Evolutionary conservation across 345 rosid genomes (phyloP).

Genomic region (Populus nigra): DNA sequence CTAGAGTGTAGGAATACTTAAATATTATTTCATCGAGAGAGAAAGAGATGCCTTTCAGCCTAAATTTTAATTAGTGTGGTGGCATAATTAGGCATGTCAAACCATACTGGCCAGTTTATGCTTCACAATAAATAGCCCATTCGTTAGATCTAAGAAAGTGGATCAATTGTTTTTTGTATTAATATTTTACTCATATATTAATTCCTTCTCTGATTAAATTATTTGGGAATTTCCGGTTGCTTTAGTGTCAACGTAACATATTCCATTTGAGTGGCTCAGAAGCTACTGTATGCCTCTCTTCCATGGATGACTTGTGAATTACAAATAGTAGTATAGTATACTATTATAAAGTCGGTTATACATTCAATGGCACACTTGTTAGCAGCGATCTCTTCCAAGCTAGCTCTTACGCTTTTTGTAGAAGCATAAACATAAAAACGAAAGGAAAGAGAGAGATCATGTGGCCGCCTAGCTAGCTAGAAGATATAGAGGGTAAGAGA

Average conservation of each 20-base stretch:
- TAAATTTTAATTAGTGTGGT: not conserved
- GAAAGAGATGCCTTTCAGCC: not conserved
- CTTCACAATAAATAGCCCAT: not conserved
- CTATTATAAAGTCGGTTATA: constrained; percentile 13
- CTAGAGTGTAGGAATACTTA: not conserved
- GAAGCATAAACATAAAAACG: not conserved
- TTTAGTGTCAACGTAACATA: constrained; percentile 30
- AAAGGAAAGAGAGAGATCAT: not conserved
- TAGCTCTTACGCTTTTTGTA: not conserved
- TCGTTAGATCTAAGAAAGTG: not conserved
- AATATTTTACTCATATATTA: not conserved
- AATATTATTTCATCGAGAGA: not conserved
- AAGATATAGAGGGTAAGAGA: not conserved
- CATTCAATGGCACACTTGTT: not conserved
- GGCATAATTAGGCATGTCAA: not conserved
- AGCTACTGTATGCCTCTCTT: constrained; percentile 23
- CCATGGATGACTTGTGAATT: constrained; percentile 30
- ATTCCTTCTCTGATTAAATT: not conserved
- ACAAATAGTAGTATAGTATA: not conserved
- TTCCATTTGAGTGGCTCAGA: constrained; percentile 40
- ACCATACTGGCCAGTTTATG: not conserved
- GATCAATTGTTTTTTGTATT: not conserved
- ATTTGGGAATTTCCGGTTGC: constrained; percentile 13
- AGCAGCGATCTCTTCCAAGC: constrained; percentile 10
- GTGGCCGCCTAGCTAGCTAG: not conserved